Percentiles rank a stretch among this genome's conserved stretches.
phyloP scores from a whole-genome alignment of 495 filamentous ascomycete genomes.

The Stereocaulon alpinum region DNA sequence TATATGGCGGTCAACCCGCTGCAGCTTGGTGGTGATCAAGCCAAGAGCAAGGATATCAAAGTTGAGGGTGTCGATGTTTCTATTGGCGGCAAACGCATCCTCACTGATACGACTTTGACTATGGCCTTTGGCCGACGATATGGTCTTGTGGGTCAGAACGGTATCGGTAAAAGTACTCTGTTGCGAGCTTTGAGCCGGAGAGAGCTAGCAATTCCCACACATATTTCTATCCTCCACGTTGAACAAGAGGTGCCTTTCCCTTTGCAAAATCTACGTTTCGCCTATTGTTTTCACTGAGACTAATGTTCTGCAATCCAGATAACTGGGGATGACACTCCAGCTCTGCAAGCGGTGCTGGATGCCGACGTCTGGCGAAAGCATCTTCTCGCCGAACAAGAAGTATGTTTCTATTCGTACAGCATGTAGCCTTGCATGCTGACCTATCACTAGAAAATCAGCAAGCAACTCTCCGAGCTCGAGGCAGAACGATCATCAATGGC shows the following conservation, averaged over 20 bases:
- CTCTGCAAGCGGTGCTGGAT: slow-evolving; percentile 90
- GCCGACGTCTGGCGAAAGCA: slow-evolving; percentile 99
- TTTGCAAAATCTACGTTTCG: background rate
- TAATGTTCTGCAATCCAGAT: slow-evolving; percentile 43
- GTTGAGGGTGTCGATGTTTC: slow-evolving; percentile 89
- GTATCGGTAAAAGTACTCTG: slow-evolving; percentile 97
- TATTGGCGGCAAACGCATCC: slow-evolving; percentile 78
- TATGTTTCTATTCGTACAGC: slow-evolving; percentile 31
- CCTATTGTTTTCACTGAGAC: background rate
- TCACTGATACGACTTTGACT: slow-evolving; percentile 81
- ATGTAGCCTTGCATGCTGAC: slow-evolving; percentile 15
- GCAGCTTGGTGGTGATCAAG: slow-evolving; percentile 64
- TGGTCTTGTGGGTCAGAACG: slow-evolving; percentile 96
- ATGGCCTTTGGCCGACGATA: slow-evolving; percentile 90
- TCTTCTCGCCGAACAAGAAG: slow-evolving; percentile 78
- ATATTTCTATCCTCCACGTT: slow-evolving; percentile 98
- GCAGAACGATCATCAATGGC: slow-evolving; percentile 67
- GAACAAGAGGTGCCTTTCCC: slow-evolving; percentile 72
- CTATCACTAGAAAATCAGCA: slow-evolving; percentile 60
- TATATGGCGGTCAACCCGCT: slow-evolving; percentile 99
- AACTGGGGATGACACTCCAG: slow-evolving; percentile 89
- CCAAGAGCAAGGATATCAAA: slow-evolving; percentile 99
- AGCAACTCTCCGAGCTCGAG: slow-evolving; percentile 70
- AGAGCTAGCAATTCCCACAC: slow-evolving; percentile 88
- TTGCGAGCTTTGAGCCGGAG: slow-evolving; percentile 82